These are phyloP conservation scores for Tulasnella calospora DNA, from an alignment of 768 basidiomycete genomes.

Conservation along the genomic window DNA sequence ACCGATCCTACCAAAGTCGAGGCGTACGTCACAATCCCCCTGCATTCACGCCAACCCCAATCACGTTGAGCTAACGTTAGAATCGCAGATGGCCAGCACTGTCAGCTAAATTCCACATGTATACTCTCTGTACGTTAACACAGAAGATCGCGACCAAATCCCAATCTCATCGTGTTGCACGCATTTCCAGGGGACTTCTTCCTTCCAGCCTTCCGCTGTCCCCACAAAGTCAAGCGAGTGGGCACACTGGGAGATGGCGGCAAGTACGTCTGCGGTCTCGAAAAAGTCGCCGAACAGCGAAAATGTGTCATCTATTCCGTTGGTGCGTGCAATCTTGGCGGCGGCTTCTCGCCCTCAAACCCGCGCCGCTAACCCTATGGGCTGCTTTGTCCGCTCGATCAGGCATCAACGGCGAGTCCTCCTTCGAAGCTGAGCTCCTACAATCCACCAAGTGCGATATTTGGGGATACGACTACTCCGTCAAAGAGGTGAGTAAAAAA, in stretches of 20 bases:
- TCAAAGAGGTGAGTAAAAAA: constrained; percentile 13
- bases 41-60: neutral
- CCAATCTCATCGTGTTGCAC: neutral
- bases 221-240: constrained; percentile 18
- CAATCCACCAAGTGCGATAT: constrained; percentile 25
- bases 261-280: constrained; percentile 27
- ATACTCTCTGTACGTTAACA: constrained; percentile 18
- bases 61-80: neutral
- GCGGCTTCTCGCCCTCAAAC: neutral
- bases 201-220: constrained; percentile 26
- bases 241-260: constrained; percentile 28
- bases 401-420: constrained; percentile 27
- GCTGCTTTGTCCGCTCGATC: neutral
- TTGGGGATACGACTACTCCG: constrained; percentile 29
- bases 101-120: constrained; percentile 1
- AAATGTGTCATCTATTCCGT: constrained; percentile 28
- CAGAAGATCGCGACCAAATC: neutral
- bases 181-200: constrained; percentile 27
- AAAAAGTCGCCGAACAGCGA: constrained; percentile 21
- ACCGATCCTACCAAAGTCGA: constrained; percentile 14
- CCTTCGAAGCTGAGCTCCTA: constrained; percentile 28
- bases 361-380: neutral
- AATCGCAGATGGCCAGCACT: constrained; percentile 4
- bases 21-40: constrained; percentile 4
- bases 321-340: constrained; percentile 18